Base-by-base conservation (phyloP, 306 rosid genomes). In the Astragalus glycyphyllos region DNA sequence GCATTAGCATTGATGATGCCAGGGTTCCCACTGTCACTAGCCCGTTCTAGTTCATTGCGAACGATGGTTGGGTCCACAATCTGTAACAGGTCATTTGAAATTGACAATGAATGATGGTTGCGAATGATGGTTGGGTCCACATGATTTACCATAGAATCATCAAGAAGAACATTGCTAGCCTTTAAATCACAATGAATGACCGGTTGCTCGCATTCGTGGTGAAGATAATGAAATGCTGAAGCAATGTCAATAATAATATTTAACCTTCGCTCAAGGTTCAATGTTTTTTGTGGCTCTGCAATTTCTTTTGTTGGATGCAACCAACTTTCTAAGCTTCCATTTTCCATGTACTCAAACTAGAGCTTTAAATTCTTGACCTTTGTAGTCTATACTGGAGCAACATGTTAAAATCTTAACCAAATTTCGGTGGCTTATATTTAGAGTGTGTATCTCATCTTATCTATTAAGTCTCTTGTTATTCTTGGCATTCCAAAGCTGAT, bases 251-350 rank as follows among this genome's bases (percentile, higher is more conserved):
- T 46, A 5, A 68, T 69, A 14, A 81, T 72, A 60, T 67, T 77
- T n/a, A 72, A 49, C 37, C 76, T 72, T 60, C 72, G 68, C 7
- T 38, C 51, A 46, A 81, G 64, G 4, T 31, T 32, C 50, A 77
- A 32, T 14, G 12, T 1, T 15, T 29, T 60, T 1, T 32, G 15
- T 0, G 26, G 59, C 6, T 41, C 15, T 7, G 5, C 58, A 58
- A 0, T 29, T 5, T 15, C 41, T 11, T 6, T 17, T 2, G 0
- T 0, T 1, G 67, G 63, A 51, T 80, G 81, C 7, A 80, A 9
- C 85, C 85, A 81, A 2, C 38, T 50, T 23, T 81, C 82, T 32
- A 81, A 68, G 63, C 58, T 77, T 47, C 79, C 85, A 61, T 81
- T 81, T 29, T 10, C 11, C 82, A 81, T 72, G 54, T 31, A 69